Conservation (phyloP, 129 eudicot genomes). For the Cynara cardunculus region DNA sequence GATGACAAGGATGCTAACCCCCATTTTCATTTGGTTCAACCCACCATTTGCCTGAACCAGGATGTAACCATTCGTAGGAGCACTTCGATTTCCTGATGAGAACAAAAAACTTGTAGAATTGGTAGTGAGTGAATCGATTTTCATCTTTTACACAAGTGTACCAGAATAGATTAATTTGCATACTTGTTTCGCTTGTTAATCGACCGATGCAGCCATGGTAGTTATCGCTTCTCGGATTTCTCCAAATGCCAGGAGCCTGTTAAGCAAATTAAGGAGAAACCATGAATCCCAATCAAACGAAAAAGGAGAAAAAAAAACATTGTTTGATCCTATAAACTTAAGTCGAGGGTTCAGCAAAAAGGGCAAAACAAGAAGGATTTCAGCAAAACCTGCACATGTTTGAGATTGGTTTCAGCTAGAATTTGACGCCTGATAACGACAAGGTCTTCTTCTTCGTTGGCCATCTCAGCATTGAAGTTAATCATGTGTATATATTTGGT, state of each 20-base stretch:
- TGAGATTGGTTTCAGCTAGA: slow-evolving; percentile 6
- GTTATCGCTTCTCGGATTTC: slow-evolving; percentile 31
- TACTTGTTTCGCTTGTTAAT: slow-evolving; percentile 27
- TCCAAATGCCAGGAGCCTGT: slow-evolving; percentile 46
- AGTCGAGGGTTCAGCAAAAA: too few species aligned
- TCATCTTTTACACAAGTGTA: background rate
- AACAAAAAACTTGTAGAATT: slow-evolving; percentile 16
- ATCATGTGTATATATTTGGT: slow-evolving; percentile 24
- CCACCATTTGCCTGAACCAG: slow-evolving; percentile 61
- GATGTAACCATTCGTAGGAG: slow-evolving; percentile 48
- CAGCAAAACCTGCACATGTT: slow-evolving; percentile 1
- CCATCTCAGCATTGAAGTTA: background rate
- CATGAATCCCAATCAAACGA: background rate
- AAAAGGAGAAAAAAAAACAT: too few species aligned
- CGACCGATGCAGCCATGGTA: slow-evolving; percentile 39
- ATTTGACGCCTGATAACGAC: slow-evolving; percentile 7
- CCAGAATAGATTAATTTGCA: background rate
- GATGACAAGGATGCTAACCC: slow-evolving; percentile 34
- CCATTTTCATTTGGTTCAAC: slow-evolving; percentile 62
- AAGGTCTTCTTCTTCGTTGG: background rate
- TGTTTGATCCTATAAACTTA: background rate
- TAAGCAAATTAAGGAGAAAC: background rate
- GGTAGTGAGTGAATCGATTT: slow-evolving; percentile 12
- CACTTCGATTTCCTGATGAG: slow-evolving; percentile 33
- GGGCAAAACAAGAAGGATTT: background rate